These are phyloP conservation scores for Trichoderma afroharzianum DNA, from an alignment of 2,329 filamentous ascomycete species.

Conservation along the genomic window DNA sequence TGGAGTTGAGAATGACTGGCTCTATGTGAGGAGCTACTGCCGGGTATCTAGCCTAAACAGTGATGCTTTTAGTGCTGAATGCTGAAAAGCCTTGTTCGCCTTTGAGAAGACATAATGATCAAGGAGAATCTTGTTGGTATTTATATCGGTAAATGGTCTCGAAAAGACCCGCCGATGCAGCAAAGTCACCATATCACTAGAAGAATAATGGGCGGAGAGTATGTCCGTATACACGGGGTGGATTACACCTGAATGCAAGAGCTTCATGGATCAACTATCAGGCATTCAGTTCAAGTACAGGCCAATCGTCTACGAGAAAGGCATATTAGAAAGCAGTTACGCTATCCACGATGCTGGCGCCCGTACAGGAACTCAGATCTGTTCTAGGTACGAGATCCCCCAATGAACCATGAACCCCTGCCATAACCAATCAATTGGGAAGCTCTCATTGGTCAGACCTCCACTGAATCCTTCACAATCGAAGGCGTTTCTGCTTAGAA, in stretches of 20 bases:
- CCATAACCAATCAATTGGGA: neutral
- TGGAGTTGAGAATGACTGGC: neutral
- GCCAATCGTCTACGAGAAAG: neutral
- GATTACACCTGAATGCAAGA: neutral
- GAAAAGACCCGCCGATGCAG: neutral
- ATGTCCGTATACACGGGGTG: neutral
- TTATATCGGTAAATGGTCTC: neutral
- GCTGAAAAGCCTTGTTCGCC: neutral
- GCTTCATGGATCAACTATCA: neutral
- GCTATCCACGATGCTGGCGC: neutral
- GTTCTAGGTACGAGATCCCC: neutral
- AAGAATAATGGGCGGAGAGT: neutral
- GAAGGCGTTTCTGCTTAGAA: slow-evolving; percentile 7
- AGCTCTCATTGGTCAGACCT: neutral
- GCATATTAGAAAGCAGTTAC: neutral
- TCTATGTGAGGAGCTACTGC: neutral
- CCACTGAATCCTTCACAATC: neutral
- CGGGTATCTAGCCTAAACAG: neutral
- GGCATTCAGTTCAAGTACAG: neutral
- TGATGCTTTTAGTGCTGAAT: neutral
- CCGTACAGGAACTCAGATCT: neutral
- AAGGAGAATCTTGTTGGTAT: neutral
- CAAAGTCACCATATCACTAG: neutral
- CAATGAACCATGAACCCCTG: neutral
- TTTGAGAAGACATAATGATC: neutral